Percentiles rank a stretch among this genome's conserved stretches.
These are phyloP conservation scores for Paramecium primaurelia DNA, from an alignment of 73 alveolate genomes.

Conservation along the genomic window DNA sequence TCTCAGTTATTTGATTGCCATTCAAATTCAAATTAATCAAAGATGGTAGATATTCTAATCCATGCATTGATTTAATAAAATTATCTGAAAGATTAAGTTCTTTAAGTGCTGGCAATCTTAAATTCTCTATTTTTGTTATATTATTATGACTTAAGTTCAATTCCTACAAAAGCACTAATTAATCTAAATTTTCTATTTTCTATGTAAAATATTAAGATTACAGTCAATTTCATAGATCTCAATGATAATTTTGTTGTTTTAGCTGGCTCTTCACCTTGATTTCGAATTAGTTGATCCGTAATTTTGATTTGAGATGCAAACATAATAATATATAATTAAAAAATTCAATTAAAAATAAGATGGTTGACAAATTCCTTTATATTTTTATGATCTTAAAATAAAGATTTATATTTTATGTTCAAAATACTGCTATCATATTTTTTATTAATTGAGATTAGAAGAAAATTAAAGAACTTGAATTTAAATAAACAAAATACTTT, in stretches of 20 bases:
- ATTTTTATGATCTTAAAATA: not conserved
- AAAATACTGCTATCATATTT: too few relatives aligned
- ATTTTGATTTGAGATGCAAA: not conserved
- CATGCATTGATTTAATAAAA: not conserved
- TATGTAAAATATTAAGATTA: not conserved
- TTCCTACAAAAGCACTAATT: not conserved
- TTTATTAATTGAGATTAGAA: too few relatives aligned
- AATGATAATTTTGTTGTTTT: not conserved
- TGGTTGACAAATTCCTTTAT: not conserved
- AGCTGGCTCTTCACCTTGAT: not conserved
- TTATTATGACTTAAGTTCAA: slow-evolving; percentile 17
- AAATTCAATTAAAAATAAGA: not conserved
- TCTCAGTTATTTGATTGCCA: slow-evolving; percentile 18
- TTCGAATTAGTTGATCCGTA: not conserved
- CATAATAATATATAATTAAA: not conserved
- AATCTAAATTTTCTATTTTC: slow-evolving; percentile 5
- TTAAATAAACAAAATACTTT: too few relatives aligned
- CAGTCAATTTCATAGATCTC: not conserved
- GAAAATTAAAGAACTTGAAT: too few relatives aligned
- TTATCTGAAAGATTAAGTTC: slow-evolving; percentile 38
- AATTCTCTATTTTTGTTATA: not conserved
- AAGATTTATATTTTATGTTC: too few relatives aligned
- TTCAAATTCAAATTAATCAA: slow-evolving; percentile 10
- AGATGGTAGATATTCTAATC: not conserved
- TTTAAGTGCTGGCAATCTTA: not conserved